Conservation (phyloP, 768 basidiomycete species). For the Lactarius tabidus region DNA sequence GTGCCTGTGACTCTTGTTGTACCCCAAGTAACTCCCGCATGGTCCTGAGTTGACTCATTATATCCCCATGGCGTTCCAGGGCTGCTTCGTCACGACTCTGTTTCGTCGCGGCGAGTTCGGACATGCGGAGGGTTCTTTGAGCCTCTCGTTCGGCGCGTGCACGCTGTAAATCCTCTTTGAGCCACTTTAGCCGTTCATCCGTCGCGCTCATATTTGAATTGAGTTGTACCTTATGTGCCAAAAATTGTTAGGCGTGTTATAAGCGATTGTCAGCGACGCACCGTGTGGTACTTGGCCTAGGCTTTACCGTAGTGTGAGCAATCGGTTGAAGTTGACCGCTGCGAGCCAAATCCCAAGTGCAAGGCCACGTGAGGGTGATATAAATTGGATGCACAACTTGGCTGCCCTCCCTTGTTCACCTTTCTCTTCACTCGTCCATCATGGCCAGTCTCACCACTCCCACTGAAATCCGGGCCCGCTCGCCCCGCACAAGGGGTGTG, state of each 20-base stretch:
- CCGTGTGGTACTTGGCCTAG: slow-evolving; percentile 2
- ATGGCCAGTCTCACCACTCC: slow-evolving; percentile 19
- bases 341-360: neutral
- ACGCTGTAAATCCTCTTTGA: slow-evolving; percentile 14
- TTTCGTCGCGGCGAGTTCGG: slow-evolving; percentile 2
- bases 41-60: slow-evolving; percentile 18
- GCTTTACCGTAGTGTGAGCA: neutral
- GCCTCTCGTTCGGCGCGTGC: slow-evolving; percentile 17
- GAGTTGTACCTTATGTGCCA: slow-evolving; percentile 7
- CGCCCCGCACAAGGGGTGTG: slow-evolving; percentile 26
- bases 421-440: neutral
- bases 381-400: neutral
- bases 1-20: slow-evolving; percentile 9
- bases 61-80: slow-evolving; percentile 15
- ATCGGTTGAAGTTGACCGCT: neutral
- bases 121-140: slow-evolving; percentile 3
- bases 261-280: slow-evolving; percentile 1
- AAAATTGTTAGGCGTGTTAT: slow-evolving; percentile 1
- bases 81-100: slow-evolving; percentile 4
- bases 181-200: slow-evolving; percentile 9
- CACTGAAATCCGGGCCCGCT: neutral
- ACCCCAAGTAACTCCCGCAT: slow-evolving; percentile 9
- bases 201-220: slow-evolving; percentile 8
- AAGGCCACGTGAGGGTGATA: slow-evolving; percentile 12
- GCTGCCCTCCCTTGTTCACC: neutral